Conservation (phyloP, 139 green algal species). For the Diplosphaera chodatii region DNA sequence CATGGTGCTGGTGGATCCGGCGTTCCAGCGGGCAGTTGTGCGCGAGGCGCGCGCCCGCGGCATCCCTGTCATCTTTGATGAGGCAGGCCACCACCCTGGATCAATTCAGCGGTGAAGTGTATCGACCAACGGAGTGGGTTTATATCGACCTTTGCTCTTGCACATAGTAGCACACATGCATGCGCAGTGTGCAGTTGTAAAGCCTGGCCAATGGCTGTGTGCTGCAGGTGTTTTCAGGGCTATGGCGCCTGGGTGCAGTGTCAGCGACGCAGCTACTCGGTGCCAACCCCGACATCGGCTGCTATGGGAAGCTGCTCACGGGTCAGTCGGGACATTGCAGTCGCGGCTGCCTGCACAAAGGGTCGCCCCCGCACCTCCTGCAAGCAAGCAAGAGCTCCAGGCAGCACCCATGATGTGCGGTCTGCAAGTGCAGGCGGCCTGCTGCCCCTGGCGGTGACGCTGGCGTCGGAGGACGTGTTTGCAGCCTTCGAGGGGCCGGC, state of each 20-base stretch:
- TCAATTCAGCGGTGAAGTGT: too few species aligned
- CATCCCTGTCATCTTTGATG: conserved; percentile 81
- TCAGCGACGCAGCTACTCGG: conserved; percentile 61
- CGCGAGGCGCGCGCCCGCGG: conserved; percentile 43
- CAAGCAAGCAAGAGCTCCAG: too few species aligned
- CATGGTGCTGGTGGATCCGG: conserved; percentile 90
- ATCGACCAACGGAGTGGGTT: too few species aligned
- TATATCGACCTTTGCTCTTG: too few species aligned
- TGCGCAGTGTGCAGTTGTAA: too few species aligned
- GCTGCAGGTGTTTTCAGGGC: conserved; percentile 86
- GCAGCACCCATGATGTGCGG: background rate
- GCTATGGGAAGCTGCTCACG: conserved; percentile 93
- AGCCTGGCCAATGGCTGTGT: too few species aligned
- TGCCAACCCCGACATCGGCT: conserved; percentile 82
- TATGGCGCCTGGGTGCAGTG: conserved; percentile 76
- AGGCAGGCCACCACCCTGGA: too few species aligned
- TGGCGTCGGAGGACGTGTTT: conserved; percentile 76
- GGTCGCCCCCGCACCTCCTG: too few species aligned
- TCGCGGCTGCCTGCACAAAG: too few species aligned
- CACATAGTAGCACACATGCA: too few species aligned
- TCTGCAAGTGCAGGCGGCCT: conserved; percentile 47
- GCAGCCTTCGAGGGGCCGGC: conserved; percentile 63
- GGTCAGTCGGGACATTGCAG: too few species aligned
- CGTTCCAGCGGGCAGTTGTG: conserved; percentile 76
- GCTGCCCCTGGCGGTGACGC: conserved; percentile 80